Evolutionary conservation across 352 stramenopile species (phyloP), one percentile per base, ranked within the genome.

Genomic region (Pythium rishiriense): DNA sequence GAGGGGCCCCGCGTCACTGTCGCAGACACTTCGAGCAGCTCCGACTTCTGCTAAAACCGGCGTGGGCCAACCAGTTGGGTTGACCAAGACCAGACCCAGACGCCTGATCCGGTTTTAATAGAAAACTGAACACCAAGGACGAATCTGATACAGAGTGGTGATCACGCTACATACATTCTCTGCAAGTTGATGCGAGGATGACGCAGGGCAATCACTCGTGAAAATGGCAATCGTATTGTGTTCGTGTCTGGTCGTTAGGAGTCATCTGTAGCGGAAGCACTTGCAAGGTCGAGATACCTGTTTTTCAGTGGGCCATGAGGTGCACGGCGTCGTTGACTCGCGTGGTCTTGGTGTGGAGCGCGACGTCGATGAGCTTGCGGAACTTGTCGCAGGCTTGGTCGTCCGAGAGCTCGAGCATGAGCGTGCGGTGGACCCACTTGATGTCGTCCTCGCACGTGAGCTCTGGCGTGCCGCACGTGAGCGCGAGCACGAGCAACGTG

Each of bases 241-340:
- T 5, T 10, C 37, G n/a, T 43, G 37, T 12, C 37, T 12, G n/a
- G 1, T 17, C 1, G 37, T 43, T 12, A 17, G 1, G n/a, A n/a
- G n/a, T n/a, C n/a, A 4, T 21, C 33, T 43, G 37, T 12, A 43
- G 19, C 37, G 9, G n/a, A n/a, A n/a, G n/a, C n/a, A n/a, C n/a
- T n/a, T n/a, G n/a, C n/a, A 39, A 39, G 9, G 2, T 39, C 9
- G 33, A 14, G 33, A 42, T 42, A 26, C 19, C 7, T 15, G 33
- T 39, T 39, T 15, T 47, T 42, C 62, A 92, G 59, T 96, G 85
- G 8, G 83, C 87, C 74, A 96, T 89, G 66, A 93, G 76, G 57
- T 96, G 88, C 49, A 93, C 82, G 0, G 87, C 86, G 55, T 94
- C 83, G 62, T 94, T 96, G 55, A 93, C 66, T 31, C 88, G 86